Evolutionary conservation across 129 eudicot genomes (phyloP).

Genomic region (Flaveria bidentis): DNA sequence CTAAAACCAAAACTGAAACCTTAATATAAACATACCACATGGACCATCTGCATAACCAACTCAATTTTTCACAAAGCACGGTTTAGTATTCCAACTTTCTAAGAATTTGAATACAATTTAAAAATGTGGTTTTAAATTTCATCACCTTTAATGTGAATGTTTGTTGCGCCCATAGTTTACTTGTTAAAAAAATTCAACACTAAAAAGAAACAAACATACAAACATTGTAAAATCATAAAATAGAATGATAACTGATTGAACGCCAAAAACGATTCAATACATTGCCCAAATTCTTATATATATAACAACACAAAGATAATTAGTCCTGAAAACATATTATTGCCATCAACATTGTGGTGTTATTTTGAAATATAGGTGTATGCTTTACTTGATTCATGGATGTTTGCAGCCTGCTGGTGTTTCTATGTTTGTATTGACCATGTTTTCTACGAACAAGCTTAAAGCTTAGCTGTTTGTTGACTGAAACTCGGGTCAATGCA

Average conservation of each 20-base stretch:
- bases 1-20: too few species aligned
- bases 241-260: neutral
- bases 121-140: neutral
- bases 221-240: neutral
- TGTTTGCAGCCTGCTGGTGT: slow-evolving; percentile 5
- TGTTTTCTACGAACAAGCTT: slow-evolving; percentile 23
- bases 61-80: too few species aligned
- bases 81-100: too few species aligned
- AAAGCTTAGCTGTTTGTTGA: slow-evolving; percentile 60
- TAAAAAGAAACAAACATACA: neutral
- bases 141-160: too few species aligned
- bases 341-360: neutral
- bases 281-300: neutral
- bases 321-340: slow-evolving; percentile 2
- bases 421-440: neutral
- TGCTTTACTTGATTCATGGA: slow-evolving; percentile 13
- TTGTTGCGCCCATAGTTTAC: too few species aligned
- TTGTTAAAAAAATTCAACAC: too few species aligned
- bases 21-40: too few species aligned
- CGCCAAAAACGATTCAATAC: neutral
- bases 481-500: slow-evolving; percentile 79
- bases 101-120: too few species aligned
- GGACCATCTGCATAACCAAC: too few species aligned
- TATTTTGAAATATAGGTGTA: slow-evolving; percentile 1
- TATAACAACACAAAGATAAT: slow-evolving; percentile 5